phyloP scores from a whole-genome alignment of 2,329 filamentous ascomycete genomes.

The Leptographium galeiforme region DNA sequence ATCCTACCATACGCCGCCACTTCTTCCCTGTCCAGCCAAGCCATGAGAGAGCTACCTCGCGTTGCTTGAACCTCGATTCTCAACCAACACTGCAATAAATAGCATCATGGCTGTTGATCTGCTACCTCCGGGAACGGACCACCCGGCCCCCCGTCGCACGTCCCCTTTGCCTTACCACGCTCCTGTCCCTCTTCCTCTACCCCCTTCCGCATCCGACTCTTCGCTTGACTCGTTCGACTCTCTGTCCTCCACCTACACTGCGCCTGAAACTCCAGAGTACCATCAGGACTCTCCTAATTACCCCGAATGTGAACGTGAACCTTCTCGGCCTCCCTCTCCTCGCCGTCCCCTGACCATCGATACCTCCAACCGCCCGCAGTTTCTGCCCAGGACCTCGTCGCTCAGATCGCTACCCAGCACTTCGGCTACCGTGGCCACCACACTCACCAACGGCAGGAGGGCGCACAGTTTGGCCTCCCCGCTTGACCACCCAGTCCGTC shows the following conservation, averaged over 20 bases:
- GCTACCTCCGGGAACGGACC: constrained; percentile 3
- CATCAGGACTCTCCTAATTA: no score
- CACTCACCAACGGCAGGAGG: background rate
- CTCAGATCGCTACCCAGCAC: constrained; percentile 4
- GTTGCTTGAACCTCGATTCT: background rate
- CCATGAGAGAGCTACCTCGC: background rate
- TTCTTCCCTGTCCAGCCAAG: background rate
- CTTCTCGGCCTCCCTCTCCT: background rate
- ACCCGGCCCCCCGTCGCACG: background rate
- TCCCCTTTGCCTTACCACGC: background rate
- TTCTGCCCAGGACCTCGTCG: constrained; percentile 5
- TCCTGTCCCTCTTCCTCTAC: background rate
- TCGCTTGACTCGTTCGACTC: background rate
- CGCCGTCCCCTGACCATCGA: constrained; percentile 2
- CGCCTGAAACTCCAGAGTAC: background rate
- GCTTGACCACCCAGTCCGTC: background rate
- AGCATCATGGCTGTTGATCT: constrained; percentile 9
- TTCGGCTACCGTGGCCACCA: background rate
- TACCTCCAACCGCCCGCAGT: background rate
- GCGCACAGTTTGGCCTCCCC: constrained; percentile 5
- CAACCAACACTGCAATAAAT: background rate
- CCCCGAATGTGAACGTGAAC: no score
- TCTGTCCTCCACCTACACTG: constrained; percentile 1
- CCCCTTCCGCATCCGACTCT: background rate
- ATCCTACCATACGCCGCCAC: background rate